Evolutionary conservation across 1,139 yeast genomes (phyloP), one percentile per base, ranked within the genome.

Genomic region (Sugiyamaella castrensis): DNA sequence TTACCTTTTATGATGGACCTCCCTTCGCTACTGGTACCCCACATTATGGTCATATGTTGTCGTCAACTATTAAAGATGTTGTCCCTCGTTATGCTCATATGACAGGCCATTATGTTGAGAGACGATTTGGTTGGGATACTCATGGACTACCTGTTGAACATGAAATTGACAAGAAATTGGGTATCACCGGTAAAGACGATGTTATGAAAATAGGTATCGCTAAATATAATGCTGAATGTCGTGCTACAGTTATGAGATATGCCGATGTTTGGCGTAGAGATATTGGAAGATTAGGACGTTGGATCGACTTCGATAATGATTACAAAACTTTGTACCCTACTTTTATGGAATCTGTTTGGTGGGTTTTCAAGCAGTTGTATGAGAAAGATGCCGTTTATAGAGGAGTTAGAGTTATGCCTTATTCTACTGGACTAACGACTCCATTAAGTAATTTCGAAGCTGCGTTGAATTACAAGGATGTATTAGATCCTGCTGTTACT

Each of bases 11-110:
- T 66, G 99, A 92, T 71, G 99, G 99, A 31, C 99, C 99, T 10
- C 99, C 99, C 58, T 92, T 92, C 70, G 99, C 99, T 51, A 92
- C 98, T 4, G 98, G 98, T 66, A 87, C 97, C 35, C 99, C 99
- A 41, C 99, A 92, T 68, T 94, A 92, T 68, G 99, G 99, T 54
- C 99, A 92, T 67, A 84, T 92, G 65, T 76, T 94, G 69, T 94
- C 98, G 2, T 91, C 98, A 36, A 92, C 98, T 51, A 87, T 89
- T 61, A 92, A 91, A 76, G 99, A 92, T 73, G 87, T 92, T 58
- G 91, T 92, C 52, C 98, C 98, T 50, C 82, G 99, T 68, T 92
- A 89, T 67, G 98, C 98, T 50, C 87, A 95, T 57, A 92, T 92
- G 98, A 91, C 87, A 60, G 98, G 98, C 13, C 85, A 81, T 71